phyloP scores from a whole-genome alignment of 148 eudicot genomes.

The Cornus suecica region DNA sequence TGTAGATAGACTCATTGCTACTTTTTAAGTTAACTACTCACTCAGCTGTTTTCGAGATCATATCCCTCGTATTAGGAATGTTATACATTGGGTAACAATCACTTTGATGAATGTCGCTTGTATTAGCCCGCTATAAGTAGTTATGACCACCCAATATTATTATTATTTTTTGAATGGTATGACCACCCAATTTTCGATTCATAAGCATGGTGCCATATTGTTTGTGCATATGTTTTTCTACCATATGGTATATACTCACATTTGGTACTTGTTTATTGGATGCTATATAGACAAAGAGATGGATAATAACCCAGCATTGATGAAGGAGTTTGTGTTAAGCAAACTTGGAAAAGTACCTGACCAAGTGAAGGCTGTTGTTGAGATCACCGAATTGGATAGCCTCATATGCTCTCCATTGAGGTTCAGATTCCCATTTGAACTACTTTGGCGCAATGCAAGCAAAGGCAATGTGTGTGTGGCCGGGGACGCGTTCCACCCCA shows the following conservation, averaged over 20 bases:
- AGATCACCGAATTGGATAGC: conserved; percentile 30
- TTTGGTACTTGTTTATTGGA: background rate
- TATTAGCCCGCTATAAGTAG: too few species aligned
- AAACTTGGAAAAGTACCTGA: conserved; percentile 50
- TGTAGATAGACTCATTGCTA: too few species aligned
- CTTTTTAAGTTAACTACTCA: too few species aligned
- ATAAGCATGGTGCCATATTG: too few species aligned
- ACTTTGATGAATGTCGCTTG: too few species aligned
- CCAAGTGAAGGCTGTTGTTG: conserved; percentile 24
- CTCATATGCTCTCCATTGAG: conserved; percentile 35
- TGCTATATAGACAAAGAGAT: conserved; percentile 24
- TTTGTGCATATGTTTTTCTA: background rate
- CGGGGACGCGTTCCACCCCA: conserved; percentile 63
- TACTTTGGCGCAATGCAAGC: conserved; percentile 42
- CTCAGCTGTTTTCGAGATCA: too few species aligned
- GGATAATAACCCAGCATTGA: conserved; percentile 36
- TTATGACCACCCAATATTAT: too few species aligned
- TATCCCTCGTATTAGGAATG: too few species aligned
- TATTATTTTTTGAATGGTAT: too few species aligned
- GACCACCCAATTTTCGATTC: too few species aligned
- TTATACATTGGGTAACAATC: too few species aligned
- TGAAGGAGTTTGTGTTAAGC: conserved; percentile 52
- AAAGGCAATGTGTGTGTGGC: conserved; percentile 57
- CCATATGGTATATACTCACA: too few species aligned
- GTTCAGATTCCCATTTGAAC: conserved; percentile 45